These are phyloP conservation scores for Saturnispora gosingensis DNA, from an alignment of 805 yeast species.

Conservation along the genomic window DNA sequence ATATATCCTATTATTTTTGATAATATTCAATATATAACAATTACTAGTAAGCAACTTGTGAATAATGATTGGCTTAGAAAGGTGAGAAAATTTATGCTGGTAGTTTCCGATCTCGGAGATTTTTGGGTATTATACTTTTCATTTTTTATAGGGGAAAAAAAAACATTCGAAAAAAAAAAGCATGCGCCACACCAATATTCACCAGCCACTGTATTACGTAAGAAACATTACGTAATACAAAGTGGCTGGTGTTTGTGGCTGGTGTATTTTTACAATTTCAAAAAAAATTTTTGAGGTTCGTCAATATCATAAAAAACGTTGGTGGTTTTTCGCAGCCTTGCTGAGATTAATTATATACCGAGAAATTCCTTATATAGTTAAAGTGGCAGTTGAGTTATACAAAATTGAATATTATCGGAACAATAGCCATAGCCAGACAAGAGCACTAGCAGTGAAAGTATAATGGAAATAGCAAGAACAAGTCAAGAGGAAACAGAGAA, in stretches of 20 bases:
- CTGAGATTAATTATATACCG: neutral
- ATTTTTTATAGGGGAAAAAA: neutral
- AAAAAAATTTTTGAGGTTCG: no score
- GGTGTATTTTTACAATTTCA: neutral
- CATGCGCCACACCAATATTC: neutral
- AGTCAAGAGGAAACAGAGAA: neutral
- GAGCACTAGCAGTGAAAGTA: neutral
- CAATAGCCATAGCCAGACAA: neutral
- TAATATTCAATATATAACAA: neutral
- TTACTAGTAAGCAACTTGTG: neutral
- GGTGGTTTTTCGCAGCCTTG: no score
- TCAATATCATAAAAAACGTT: neutral
- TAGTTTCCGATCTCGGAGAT: constrained; percentile 8
- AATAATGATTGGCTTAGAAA: neutral
- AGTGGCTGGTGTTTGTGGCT: neutral
- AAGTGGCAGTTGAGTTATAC: neutral
- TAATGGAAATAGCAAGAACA: neutral
- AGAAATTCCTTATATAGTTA: neutral
- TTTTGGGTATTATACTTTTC: neutral
- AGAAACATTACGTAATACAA: no score
- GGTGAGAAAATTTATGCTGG: neutral
- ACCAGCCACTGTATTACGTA: neutral
- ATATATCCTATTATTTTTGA: neutral
- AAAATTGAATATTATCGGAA: neutral
- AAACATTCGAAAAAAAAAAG: neutral